Base-by-base conservation (phyloP, 345 rosid genomes). In the Geranium rotundifolium region DNA sequence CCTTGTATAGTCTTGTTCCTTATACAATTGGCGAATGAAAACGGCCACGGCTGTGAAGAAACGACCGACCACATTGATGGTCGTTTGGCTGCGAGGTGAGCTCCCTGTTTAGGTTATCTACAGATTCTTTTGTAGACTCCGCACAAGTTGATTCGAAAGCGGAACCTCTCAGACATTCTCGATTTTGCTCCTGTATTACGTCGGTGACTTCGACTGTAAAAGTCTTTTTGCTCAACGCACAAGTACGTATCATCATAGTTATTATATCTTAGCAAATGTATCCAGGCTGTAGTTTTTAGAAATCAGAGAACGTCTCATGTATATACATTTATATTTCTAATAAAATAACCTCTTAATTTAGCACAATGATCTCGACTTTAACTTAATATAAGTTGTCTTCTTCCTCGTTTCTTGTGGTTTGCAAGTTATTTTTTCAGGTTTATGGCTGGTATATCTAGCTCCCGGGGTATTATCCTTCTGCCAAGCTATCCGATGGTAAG, bases 1-100 rank as follows among this genome's bases (percentile, higher is more conserved):
- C 68, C 80, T 76, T 79, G 91, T 87, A 87, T 79, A 89, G 88
- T 81, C 84, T 76, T 85, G 80, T 80, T 85, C 73, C 79, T 85
- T 89, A 84, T 82, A 93, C 90, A 73, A 80, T 79, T 85, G 80
- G 76, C 82, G 71, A 74, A 74, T 70, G 67, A 77, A 34, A 71
- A 73, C 72, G 75, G 66, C 69, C 57, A 61, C 71, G 63, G 79
- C 72, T 69, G 75, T 72, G 73, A 75, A 82, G 79, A 81, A 76
- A 80, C 76, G 81, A 81, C 89, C 84, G 65, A 61, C 77, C 69
- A 71, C 69, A 58, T 65, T 65, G 77, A 78, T 67, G 71, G 85
- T 79, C 76, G 67, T 76, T 70, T 56, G 72, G 80, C 72, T 65
- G 27, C 27, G 27, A 23, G 27, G 70, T 77, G 80, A 67, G 69